Base-by-base conservation (phyloP, 768 basidiomycete species). In the Hygrophorus russula region DNA sequence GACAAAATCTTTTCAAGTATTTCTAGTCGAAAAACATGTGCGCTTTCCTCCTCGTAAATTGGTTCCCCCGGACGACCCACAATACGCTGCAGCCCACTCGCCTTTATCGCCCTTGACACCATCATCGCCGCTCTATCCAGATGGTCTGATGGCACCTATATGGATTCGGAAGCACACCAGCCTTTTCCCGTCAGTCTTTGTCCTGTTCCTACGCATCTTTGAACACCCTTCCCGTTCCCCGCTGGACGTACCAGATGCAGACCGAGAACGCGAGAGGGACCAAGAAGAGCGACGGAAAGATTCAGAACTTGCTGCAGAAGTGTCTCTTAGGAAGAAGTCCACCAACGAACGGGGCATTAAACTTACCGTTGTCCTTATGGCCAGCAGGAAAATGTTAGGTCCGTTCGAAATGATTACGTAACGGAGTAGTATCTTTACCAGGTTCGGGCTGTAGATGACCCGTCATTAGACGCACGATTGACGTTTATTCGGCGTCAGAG, bases 111-210 rank as follows among this genome's bases (percentile, higher is more conserved):
- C 96, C 0, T 64, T 97, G 32, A 87, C 87, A 0, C 82, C 83
- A 0, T 71, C 83, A 0, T 96, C 92, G 0, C 94, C 96, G 0
- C 67, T 96, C 7, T 76, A 90, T 59, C 96, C 96, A 0, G 96
- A 99, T 56, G 96, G 96, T 0, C 64, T 99, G 42, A 90, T 99
- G 42, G 91, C 96, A 2, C 96, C 96, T 1, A 90, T 98, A 57
- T 99, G 96, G 96, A 80, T 98, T 28, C 74, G 92, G 35, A 99
- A 98, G 61, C 96, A 99, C 55, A 87, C 87, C 0, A 78, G 87
- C 1, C 78, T 96, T 27, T 64, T 97, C 0, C 96, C 96, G 0
- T 82, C 88, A 17, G 93, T 97, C 0, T 94, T 97, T 59, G 86
- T 98, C 7, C 69, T 96, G 47, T 96, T 97, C 59, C 64, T 87